phyloP scores from a whole-genome alignment of 2,329 filamentous ascomycete species.

The Thelonectria blattea region DNA sequence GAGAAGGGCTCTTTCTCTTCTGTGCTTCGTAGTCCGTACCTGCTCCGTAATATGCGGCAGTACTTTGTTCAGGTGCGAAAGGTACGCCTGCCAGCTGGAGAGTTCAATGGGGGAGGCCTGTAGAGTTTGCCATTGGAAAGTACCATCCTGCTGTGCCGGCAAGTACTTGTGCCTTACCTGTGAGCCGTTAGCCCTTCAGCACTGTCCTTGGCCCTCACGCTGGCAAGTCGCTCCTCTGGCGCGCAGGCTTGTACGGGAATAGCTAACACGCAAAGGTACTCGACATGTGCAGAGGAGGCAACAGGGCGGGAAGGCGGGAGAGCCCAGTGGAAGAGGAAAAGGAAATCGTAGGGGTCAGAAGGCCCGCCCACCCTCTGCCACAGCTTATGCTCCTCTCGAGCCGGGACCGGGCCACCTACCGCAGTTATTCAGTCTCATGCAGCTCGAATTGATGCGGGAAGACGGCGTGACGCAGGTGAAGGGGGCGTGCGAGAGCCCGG shows the following conservation, averaged over 20 bases:
- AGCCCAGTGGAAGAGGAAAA: not conserved
- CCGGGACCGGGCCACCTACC: constrained; percentile 5
- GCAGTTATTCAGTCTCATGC: constrained; percentile 1
- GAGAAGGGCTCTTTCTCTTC: constrained; percentile 12
- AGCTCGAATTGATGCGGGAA: constrained; percentile 3
- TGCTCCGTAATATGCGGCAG: not conserved
- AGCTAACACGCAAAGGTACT: constrained; percentile 16
- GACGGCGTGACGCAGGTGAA: not conserved
- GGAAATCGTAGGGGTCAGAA: constrained; percentile 12
- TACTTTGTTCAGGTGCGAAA: not conserved
- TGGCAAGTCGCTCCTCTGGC: not conserved
- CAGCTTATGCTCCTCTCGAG: not conserved
- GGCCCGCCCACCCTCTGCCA: constrained; percentile 10
- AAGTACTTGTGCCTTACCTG: not conserved
- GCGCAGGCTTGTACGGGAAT: constrained; percentile 14
- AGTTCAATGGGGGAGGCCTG: too few relatives aligned
- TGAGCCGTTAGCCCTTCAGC: constrained; percentile 7
- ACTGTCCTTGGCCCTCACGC: constrained; percentile 4
- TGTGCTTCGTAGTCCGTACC: not conserved
- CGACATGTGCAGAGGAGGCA: not conserved
- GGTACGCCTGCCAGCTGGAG: too few relatives aligned
- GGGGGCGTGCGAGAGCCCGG: not conserved
- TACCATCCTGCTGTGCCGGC: not conserved
- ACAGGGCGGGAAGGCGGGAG: not conserved
- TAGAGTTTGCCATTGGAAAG: too few relatives aligned